These are phyloP conservation scores for Castanea mollissima DNA, from an alignment of 306 rosid species.

Conservation along the genomic window DNA sequence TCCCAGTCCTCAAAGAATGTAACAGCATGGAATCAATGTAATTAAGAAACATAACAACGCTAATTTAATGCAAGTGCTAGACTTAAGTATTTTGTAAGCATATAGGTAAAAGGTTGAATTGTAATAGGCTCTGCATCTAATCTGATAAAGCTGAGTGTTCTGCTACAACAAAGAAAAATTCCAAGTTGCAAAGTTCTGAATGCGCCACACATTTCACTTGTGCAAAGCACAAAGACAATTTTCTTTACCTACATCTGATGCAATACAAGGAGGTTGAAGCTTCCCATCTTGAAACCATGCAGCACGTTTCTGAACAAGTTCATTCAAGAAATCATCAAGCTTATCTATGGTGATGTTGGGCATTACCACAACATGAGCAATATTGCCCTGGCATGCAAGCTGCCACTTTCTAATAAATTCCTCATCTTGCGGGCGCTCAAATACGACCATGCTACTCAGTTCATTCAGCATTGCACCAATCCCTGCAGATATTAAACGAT, in stretches of 20 bases:
- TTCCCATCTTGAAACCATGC: slow-evolving; percentile 36
- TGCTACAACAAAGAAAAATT: slow-evolving; percentile 28
- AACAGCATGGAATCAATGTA: background rate
- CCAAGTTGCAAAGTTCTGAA: background rate
- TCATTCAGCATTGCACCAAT: slow-evolving; percentile 64
- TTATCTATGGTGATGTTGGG: slow-evolving; percentile 51
- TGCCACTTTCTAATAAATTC: slow-evolving; percentile 55
- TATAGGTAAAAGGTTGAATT: background rate
- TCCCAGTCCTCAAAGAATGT: background rate
- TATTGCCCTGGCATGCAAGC: slow-evolving; percentile 58
- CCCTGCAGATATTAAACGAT: slow-evolving; percentile 32
- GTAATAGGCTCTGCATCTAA: background rate
- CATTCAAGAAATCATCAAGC: slow-evolving; percentile 47
- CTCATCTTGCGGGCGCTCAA: slow-evolving; percentile 55
- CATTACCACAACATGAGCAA: slow-evolving; percentile 67
- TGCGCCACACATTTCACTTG: background rate
- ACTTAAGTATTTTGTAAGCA: background rate
- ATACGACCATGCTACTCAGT: slow-evolving; percentile 55
- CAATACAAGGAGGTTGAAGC: slow-evolving; percentile 41
- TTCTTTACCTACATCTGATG: slow-evolving; percentile 39
- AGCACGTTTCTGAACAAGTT: slow-evolving; percentile 29
- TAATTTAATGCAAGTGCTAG: background rate
- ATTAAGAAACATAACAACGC: background rate
- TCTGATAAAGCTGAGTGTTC: background rate
- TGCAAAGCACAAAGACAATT: slow-evolving; percentile 49